phyloP scores from a whole-genome alignment of 2,329 filamentous ascomycete species.

The Helminthosporium solani region DNA sequence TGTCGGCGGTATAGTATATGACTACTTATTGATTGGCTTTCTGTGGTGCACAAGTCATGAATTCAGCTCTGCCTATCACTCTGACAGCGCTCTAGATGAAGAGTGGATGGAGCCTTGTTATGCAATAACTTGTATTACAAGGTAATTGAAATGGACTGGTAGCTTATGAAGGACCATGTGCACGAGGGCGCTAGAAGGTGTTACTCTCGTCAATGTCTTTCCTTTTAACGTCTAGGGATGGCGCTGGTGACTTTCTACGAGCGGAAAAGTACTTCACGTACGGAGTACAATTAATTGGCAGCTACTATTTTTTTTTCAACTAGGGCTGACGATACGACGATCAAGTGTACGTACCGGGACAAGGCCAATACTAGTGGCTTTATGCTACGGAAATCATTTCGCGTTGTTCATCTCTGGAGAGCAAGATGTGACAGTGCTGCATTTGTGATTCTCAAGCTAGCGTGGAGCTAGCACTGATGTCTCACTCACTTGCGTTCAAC shows the following conservation, averaged over 20 bases:
- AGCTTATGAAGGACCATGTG: too few relatives aligned
- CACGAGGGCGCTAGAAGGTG: too few relatives aligned
- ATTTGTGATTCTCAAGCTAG: constrained; percentile 54
- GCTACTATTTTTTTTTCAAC: constrained; percentile 21
- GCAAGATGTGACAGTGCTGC: constrained; percentile 53
- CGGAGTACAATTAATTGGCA: constrained; percentile 45
- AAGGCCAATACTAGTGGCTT: constrained; percentile 40
- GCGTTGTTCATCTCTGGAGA: constrained; percentile 54
- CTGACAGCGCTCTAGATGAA: neutral
- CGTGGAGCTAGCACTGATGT: constrained; percentile 50
- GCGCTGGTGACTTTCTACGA: too few relatives aligned
- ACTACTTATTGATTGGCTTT: neutral
- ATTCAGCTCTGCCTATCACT: constrained; percentile 2
- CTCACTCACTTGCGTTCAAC: constrained; percentile 57
- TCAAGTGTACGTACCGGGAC: constrained; percentile 24
- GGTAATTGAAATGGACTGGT: too few relatives aligned
- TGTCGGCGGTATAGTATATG: constrained; percentile 3
- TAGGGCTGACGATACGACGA: neutral
- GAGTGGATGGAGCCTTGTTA: neutral
- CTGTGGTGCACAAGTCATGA: constrained; percentile 5
- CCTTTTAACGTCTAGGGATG: too few relatives aligned
- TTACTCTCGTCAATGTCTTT: too few relatives aligned
- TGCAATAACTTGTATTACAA: too few relatives aligned
- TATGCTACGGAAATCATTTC: constrained; percentile 44
- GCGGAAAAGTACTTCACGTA: too few relatives aligned